Evolutionary conservation across 768 basidiomycete species (phyloP).

Genomic region (Tubosaeta sp.): DNA sequence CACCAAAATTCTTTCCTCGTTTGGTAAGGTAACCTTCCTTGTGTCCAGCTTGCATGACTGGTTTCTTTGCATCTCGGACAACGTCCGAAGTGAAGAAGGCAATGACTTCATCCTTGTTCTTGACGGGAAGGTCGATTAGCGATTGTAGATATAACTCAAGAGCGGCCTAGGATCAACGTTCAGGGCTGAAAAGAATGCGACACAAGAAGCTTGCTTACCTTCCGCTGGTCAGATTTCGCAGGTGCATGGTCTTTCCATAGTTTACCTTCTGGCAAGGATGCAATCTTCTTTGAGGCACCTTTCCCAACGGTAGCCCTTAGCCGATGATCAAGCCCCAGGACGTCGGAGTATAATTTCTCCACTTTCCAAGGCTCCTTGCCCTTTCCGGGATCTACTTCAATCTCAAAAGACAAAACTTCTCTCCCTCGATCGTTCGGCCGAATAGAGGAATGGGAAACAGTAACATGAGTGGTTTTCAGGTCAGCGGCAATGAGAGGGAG

Average conservation of each 20-base stretch:
- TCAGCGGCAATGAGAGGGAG: slow-evolving; percentile 68
- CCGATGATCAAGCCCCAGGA: slow-evolving; percentile 79
- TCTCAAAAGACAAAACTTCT: slow-evolving; percentile 86
- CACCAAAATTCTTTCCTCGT: slow-evolving; percentile 95
- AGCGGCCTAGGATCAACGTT: slow-evolving; percentile 44
- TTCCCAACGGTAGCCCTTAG: slow-evolving; percentile 57
- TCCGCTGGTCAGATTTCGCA: slow-evolving; percentile 93
- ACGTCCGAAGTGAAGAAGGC: slow-evolving; percentile 91
- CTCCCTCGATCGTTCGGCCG: slow-evolving; percentile 87
- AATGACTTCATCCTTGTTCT: slow-evolving; percentile 86
- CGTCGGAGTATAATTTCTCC: slow-evolving; percentile 92
- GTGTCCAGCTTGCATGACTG: slow-evolving; percentile 75
- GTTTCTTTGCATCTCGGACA: slow-evolving; percentile 68
- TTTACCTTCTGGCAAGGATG: slow-evolving; percentile 81
- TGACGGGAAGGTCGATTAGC: slow-evolving; percentile 74
- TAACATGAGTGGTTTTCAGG: slow-evolving; percentile 65
- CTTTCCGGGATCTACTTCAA: slow-evolving; percentile 66
- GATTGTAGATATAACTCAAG: slow-evolving; percentile 86
- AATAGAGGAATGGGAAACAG: slow-evolving; percentile 79
- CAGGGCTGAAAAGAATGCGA: slow-evolving; percentile 1
- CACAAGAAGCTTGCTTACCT: slow-evolving; percentile 47
- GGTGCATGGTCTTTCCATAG: slow-evolving; percentile 97
- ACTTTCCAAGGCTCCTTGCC: slow-evolving; percentile 77
- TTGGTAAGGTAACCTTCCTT: slow-evolving; percentile 97
- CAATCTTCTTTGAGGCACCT: slow-evolving; percentile 73